Conservation (phyloP, 306 rosid species). For the Pyrus betulifolia region DNA sequence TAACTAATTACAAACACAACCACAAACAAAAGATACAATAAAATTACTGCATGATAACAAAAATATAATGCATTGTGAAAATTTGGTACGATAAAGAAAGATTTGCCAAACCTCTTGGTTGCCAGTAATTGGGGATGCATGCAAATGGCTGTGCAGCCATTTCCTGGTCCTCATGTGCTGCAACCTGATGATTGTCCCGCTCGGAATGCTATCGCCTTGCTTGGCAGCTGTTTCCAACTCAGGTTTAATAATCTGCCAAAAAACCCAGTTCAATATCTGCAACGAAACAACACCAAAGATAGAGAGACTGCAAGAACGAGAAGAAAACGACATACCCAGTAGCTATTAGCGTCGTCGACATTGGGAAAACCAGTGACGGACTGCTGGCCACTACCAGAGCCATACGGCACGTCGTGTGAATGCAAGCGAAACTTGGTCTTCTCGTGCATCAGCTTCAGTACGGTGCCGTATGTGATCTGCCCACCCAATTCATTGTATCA, state of each 20-base stretch:
- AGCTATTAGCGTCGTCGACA: slow-evolving; percentile 90
- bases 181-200: slow-evolving; percentile 78
- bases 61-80: background rate
- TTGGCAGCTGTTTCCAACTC: slow-evolving; percentile 55
- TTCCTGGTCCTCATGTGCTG: slow-evolving; percentile 97
- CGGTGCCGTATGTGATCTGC: slow-evolving; percentile 79
- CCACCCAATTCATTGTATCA: background rate
- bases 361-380: slow-evolving; percentile 86
- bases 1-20: no score
- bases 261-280: background rate
- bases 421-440: slow-evolving; percentile 80
- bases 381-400: slow-evolving; percentile 99
- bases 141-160: slow-evolving; percentile 98
- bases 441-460: slow-evolving; percentile 91
- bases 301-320: background rate
- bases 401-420: slow-evolving; percentile 96
- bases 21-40: background rate
- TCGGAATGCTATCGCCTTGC: slow-evolving; percentile 77
- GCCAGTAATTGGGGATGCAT: slow-evolving; percentile 88
- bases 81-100: background rate
- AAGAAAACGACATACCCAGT: slow-evolving; percentile 52
- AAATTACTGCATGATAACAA: background rate
- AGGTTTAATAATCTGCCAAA: slow-evolving; percentile 72
- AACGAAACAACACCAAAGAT: background rate
- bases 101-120: slow-evolving; percentile 63